These are phyloP conservation scores for Coemansia pectinata DNA, from an alignment of 192 early-diverging fungal species.

Conservation along the genomic window DNA sequence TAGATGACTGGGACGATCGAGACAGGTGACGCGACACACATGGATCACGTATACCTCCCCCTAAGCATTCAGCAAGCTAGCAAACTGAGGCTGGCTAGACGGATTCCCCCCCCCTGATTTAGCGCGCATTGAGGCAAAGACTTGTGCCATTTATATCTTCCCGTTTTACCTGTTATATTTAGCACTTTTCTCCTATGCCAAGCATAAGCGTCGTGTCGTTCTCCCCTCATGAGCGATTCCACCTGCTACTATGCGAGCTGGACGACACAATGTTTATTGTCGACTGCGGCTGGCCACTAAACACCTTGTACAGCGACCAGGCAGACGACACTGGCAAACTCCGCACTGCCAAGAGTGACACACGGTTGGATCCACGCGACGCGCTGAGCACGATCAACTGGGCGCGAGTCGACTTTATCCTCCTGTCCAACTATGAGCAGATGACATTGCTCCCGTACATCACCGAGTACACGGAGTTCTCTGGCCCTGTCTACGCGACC, in stretches of 20 bases:
- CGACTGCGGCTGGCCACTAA: slow-evolving; percentile 51
- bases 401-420: slow-evolving; percentile 69
- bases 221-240: slow-evolving; percentile 47
- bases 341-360: slow-evolving; percentile 1
- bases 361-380: slow-evolving; percentile 23
- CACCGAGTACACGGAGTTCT: slow-evolving; percentile 79
- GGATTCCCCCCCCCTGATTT: not conserved
- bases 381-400: slow-evolving; percentile 61
- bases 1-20: not conserved
- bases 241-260: slow-evolving; percentile 52
- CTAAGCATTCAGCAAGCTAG: not conserved
- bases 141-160: slow-evolving; percentile 1
- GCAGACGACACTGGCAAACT: slow-evolving; percentile 13
- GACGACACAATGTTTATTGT: slow-evolving; percentile 56
- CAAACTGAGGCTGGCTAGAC: not conserved
- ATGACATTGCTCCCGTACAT: slow-evolving; percentile 79
- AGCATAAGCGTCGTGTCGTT: slow-evolving; percentile 49
- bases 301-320: slow-evolving; percentile 7
- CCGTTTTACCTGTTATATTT: not conserved
- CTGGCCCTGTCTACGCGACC: slow-evolving; percentile 74
- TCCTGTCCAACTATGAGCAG: slow-evolving; percentile 74
- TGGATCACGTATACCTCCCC: not conserved
- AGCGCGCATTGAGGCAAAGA: not conserved
- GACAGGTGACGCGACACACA: not conserved
- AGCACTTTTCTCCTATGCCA: slow-evolving; percentile 28